Percentiles rank a stretch among this genome's conserved stretches.
Conservation (phyloP, 306 rosid genomes). For the Cicer cuneatum region DNA sequence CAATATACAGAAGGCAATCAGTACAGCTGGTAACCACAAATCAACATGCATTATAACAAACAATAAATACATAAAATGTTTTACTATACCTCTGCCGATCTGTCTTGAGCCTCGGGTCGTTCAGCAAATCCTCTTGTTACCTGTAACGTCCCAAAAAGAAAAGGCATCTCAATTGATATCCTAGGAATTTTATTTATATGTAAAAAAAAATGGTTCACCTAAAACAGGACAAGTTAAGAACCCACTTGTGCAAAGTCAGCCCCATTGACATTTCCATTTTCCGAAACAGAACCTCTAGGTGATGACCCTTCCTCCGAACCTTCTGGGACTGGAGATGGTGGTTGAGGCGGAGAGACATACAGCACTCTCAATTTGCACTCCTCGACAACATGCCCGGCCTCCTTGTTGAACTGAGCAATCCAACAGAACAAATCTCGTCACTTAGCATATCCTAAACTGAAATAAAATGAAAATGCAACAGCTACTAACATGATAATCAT, state of each 20-base stretch:
- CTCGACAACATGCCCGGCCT: slow-evolving; percentile 88
- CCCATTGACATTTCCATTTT: slow-evolving; percentile 71
- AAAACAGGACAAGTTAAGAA: slow-evolving; percentile 44
- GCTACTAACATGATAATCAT: slow-evolving; percentile 38
- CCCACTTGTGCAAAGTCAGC: slow-evolving; percentile 66
- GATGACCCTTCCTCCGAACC: slow-evolving; percentile 98
- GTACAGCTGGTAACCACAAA: slow-evolving; percentile 16
- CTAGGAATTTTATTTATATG: not conserved
- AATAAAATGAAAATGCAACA: slow-evolving; percentile 22
- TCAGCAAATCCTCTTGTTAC: slow-evolving; percentile 62
- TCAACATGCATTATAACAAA: not conserved
- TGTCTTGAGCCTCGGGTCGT: slow-evolving; percentile 57
- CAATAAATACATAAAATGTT: slow-evolving; percentile 9
- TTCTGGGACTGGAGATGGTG: slow-evolving; percentile 97
- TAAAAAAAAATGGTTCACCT: slow-evolving; percentile 7
- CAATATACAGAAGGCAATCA: not conserved
- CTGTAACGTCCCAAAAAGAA: slow-evolving; percentile 52
- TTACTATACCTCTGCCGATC: slow-evolving; percentile 75
- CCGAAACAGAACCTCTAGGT: slow-evolving; percentile 85
- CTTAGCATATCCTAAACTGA: slow-evolving; percentile 35
- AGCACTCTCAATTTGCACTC: slow-evolving; percentile 93
- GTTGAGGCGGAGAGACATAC: slow-evolving; percentile 88
- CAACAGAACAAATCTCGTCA: slow-evolving; percentile 48
- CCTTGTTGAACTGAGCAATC: slow-evolving; percentile 80
- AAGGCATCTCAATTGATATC: slow-evolving; percentile 35